Conservation (phyloP, 1,139 yeast genomes). For the Candida albicans region DNA sequence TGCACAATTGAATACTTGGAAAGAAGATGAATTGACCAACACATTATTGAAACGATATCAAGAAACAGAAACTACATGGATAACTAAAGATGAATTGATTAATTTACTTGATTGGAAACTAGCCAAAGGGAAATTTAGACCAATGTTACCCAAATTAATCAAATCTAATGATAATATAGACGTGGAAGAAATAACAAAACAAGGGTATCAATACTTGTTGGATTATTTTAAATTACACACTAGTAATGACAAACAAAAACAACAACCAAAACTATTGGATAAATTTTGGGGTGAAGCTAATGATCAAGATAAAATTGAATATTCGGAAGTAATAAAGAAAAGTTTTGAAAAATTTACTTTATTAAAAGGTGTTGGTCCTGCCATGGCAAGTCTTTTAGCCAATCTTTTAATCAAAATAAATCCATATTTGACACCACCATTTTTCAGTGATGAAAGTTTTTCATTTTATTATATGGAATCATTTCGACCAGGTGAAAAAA, state of each 20-base stretch:
- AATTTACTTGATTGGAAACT: slow-evolving; percentile 52
- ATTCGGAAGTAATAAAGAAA: slow-evolving; percentile 20
- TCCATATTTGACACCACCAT: slow-evolving; percentile 37
- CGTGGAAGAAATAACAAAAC: slow-evolving; percentile 29
- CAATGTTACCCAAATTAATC: slow-evolving; percentile 44
- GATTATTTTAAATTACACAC: slow-evolving; percentile 16
- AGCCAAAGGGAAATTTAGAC: slow-evolving; percentile 49
- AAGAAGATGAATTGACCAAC: slow-evolving; percentile 27
- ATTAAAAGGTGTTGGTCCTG: slow-evolving; percentile 52
- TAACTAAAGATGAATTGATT: slow-evolving; percentile 38
- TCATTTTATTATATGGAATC: slow-evolving; percentile 35
- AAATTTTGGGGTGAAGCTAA: slow-evolving; percentile 12
- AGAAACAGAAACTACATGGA: slow-evolving; percentile 22
- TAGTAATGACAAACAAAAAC: neutral
- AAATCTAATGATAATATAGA: slow-evolving; percentile 29
- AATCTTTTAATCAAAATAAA: slow-evolving; percentile 30
- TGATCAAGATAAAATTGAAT: slow-evolving; percentile 14
- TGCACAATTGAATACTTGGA: slow-evolving; percentile 39
- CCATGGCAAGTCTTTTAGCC: slow-evolving; percentile 47
- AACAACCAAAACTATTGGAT: neutral
- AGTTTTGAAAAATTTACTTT: slow-evolving; percentile 32
- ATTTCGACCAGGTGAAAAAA: slow-evolving; percentile 27
- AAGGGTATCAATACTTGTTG: slow-evolving; percentile 28
- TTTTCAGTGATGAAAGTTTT: slow-evolving; percentile 51
- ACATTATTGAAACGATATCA: slow-evolving; percentile 20